Evolutionary conservation across 1,139 yeast genomes (phyloP), one percentile per base, ranked within the genome.

Genomic region (Saccharomyces uvarum): DNA sequence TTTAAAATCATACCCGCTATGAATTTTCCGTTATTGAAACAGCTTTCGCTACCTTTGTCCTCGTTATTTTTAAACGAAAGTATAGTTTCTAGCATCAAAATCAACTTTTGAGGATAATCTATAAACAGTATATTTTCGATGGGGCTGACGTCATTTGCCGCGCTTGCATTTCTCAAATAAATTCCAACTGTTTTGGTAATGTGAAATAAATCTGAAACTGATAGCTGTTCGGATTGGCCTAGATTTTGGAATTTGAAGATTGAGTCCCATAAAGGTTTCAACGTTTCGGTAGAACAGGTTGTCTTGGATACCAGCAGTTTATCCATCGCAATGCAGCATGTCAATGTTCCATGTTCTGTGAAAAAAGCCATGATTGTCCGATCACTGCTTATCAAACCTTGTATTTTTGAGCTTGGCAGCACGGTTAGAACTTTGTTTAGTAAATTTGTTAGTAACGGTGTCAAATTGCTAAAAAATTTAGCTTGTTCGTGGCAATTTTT

Each of bases 131-230:
- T n/a, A 42, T 58, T 56, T 2, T 49, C 29, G 24, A 33, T 11
- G 8, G 33, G 26, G 26, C 48, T 51, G n/a, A 9, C 44, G 3
- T 38, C 26, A 19, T 13, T 19, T 16, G 44, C 21, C 26, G 6
- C n/a, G 19, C 8, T 38, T 38, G 52, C 55, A 38, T 61, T 59
- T 42, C 54, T 60, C 26, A 65, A 54, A 42, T 62, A 65, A n/a
- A 69, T 58, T 8, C 71, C 71, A 9, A 66, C 51, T 1, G 71
- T 61, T 51, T 68, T 67, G 4, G 65, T 60, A 9, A 69, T 51
- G 54, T 67, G 70, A 55, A 67, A 69, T 44, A 67, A 38, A 28
- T 54, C 56, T 33, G 58, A 53, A 4, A 61, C 53, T 2, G 68
- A 53, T 1, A 62, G 53, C 4, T 53, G 57, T 1, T 51, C 52